Evolutionary conservation across 495 filamentous ascomycete genomes (phyloP).

Genomic region (Penicillium soppii): DNA sequence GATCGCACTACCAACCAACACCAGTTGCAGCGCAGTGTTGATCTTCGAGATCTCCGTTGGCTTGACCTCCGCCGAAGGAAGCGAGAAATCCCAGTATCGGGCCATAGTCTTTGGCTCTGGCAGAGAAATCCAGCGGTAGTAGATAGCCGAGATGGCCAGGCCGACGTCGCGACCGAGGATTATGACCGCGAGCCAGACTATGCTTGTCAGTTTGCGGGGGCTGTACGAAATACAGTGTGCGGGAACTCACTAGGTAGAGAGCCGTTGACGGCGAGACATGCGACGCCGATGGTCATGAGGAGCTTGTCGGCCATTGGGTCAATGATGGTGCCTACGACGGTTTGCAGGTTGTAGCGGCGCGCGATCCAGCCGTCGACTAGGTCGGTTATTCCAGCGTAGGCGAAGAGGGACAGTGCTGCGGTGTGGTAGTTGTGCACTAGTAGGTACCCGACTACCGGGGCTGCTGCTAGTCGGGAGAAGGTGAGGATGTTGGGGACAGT

Average conservation of each 20-base stretch:
- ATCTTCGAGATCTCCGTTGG: slow-evolving; percentile 90
- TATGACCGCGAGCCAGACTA: slow-evolving; percentile 81
- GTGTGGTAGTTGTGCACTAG: slow-evolving; percentile 78
- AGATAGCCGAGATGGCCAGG: slow-evolving; percentile 86
- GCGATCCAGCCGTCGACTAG: slow-evolving; percentile 91
- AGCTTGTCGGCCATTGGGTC: slow-evolving; percentile 97
- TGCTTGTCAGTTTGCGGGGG: neutral
- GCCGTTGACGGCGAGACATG: slow-evolving; percentile 77
- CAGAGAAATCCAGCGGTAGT: slow-evolving; percentile 91
- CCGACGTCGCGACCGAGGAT: slow-evolving; percentile 88
- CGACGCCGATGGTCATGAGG: slow-evolving; percentile 88
- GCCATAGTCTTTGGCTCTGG: slow-evolving; percentile 88
- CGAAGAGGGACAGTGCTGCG: slow-evolving; percentile 78
- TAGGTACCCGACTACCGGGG: slow-evolving; percentile 86
- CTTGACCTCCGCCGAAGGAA: slow-evolving; percentile 89
- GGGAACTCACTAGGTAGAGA: slow-evolving; percentile 67
- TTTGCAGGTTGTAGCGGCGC: slow-evolving; percentile 79
- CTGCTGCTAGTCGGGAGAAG: slow-evolving; percentile 77
- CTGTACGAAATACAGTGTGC: no score
- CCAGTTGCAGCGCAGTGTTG: slow-evolving; percentile 79
- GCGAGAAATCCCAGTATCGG: slow-evolving; percentile 96
- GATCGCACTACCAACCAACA: slow-evolving; percentile 74
- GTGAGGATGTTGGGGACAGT: slow-evolving; percentile 92
- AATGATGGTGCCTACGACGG: slow-evolving; percentile 93
- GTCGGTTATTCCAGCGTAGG: slow-evolving; percentile 89